Evolutionary conservation across 2,329 filamentous ascomycete species (phyloP).

Genomic region (Elsinoe australis): DNA sequence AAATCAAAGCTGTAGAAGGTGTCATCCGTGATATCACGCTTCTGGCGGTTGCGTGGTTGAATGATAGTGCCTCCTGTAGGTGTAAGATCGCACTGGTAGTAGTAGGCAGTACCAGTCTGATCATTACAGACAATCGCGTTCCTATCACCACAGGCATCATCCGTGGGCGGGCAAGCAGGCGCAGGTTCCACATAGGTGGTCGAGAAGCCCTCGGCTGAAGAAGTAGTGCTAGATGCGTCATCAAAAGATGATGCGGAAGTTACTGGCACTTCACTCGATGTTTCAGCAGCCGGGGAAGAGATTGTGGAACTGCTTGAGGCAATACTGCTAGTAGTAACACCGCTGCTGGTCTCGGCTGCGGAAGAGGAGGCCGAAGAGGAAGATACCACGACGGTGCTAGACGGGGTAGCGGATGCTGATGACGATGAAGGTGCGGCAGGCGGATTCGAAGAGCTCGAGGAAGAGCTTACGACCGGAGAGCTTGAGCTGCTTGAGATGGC

Average conservation of each 20-base stretch:
- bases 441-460: neutral
- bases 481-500: no score
- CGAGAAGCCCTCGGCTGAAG: conserved; percentile 3
- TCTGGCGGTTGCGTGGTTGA: conserved; percentile 5
- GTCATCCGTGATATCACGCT: neutral
- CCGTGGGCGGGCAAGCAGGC: neutral
- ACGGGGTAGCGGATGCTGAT: neutral
- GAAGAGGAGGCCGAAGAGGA: neutral
- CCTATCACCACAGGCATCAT: conserved; percentile 6
- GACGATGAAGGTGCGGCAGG: neutral
- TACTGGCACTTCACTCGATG: neutral
- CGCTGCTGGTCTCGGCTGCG: neutral
- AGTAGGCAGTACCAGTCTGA: conserved; percentile 13
- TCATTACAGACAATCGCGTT: conserved; percentile 14
- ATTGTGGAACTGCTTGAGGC: neutral
- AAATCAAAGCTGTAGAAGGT: conserved; percentile 8
- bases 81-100: conserved; percentile 15
- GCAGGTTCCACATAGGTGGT: conserved; percentile 1
- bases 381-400: neutral
- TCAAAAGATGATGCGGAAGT: neutral
- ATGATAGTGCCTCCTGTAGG: conserved; percentile 11
- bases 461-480: neutral
- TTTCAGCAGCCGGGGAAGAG: neutral
- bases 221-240: neutral
- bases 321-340: neutral